phyloP scores from a whole-genome alignment of 495 filamentous ascomycete species.

The Hypoxylon lienhwacheense region DNA sequence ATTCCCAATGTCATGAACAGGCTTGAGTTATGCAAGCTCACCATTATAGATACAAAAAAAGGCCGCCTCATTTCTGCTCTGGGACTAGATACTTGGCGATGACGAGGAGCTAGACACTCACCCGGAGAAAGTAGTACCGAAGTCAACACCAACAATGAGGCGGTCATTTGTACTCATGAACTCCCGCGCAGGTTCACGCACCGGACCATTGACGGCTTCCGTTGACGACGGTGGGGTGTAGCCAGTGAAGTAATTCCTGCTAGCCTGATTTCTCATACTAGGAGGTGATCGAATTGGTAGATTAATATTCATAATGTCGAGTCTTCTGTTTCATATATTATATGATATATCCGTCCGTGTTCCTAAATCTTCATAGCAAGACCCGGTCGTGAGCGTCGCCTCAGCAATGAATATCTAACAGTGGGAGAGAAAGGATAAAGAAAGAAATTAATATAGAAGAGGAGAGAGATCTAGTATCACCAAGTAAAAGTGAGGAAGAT shows the following conservation, averaged over 20 bases:
- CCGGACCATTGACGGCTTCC: slow-evolving; percentile 58
- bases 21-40: neutral
- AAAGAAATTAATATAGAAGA: too few species aligned
- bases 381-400: too few species aligned
- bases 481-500: too few species aligned
- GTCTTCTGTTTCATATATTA: slow-evolving; percentile 9
- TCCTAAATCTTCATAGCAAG: neutral
- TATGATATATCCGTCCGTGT: slow-evolving; percentile 6
- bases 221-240: slow-evolving; percentile 53
- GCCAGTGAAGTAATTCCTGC: slow-evolving; percentile 56
- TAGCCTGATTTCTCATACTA: slow-evolving; percentile 56
- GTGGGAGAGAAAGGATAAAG: too few species aligned
- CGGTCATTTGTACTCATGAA: slow-evolving; percentile 52
- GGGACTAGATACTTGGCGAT: neutral
- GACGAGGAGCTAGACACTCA: slow-evolving; percentile 41
- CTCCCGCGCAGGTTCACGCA: slow-evolving; percentile 55
- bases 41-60: neutral
- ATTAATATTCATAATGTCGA: slow-evolving; percentile 49
- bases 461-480: too few species aligned
- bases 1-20: neutral
- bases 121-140: slow-evolving; percentile 73
- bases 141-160: slow-evolving; percentile 68
- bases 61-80: neutral
- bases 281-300: slow-evolving; percentile 51
- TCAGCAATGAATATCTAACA: too few species aligned